These are phyloP conservation scores for Tolypocladium pustulatum DNA, from an alignment of 2,329 filamentous ascomycete genomes.

Conservation along the genomic window DNA sequence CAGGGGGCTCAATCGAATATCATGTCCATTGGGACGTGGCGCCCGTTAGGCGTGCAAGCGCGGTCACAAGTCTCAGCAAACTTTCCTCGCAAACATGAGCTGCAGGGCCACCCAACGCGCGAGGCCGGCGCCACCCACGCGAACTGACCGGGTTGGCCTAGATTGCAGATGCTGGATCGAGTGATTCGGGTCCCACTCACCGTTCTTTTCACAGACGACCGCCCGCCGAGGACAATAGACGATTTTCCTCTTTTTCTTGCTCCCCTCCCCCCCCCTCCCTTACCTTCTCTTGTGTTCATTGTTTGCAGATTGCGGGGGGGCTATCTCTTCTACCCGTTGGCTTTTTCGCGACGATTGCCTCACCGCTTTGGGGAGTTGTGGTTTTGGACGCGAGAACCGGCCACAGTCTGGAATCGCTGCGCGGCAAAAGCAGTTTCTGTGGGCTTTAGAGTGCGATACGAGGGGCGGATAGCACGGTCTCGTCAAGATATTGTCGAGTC, in stretches of 20 bases:
- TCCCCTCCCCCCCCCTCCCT: background rate
- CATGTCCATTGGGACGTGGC: background rate
- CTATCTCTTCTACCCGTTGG: too few species aligned
- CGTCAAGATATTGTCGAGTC: background rate
- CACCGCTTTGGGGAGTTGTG: background rate
- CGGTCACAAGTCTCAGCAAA: background rate
- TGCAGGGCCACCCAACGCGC: background rate
- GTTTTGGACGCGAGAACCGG: background rate
- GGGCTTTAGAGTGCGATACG: background rate
- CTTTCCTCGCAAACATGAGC: background rate
- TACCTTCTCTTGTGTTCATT: background rate
- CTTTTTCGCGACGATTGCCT: background rate
- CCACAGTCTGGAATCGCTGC: background rate
- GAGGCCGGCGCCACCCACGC: background rate
- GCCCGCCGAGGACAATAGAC: background rate
- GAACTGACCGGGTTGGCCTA: background rate
- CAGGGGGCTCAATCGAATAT: background rate
- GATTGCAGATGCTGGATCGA: background rate
- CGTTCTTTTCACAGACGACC: background rate
- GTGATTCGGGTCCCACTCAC: background rate
- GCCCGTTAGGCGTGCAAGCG: background rate
- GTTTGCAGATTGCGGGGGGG: background rate
- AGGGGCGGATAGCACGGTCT: background rate
- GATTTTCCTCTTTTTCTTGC: background rate
- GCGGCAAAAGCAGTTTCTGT: background rate